A percentile compares a stretch with the other conserved stretches of the same genome.
Evolutionary conservation across 2,329 filamentous ascomycete species (phyloP).

Genomic region (Metarhizium guizhouense): DNA sequence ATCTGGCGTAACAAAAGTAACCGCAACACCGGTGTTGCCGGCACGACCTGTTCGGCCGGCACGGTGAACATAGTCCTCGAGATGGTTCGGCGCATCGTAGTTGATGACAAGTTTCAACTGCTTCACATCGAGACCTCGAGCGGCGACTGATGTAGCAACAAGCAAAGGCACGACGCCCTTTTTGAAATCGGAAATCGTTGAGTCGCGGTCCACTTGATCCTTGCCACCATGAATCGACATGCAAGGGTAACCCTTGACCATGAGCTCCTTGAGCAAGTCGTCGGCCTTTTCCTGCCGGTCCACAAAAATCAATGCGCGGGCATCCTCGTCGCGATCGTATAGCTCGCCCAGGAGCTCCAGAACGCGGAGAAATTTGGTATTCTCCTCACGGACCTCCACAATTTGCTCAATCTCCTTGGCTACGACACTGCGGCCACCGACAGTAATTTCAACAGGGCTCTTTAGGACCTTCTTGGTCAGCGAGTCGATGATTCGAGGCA

Average conservation of each 20-base stretch:
- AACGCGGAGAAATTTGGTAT: slow-evolving; percentile 73
- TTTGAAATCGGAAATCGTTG: slow-evolving; percentile 89
- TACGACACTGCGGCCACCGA: slow-evolving; percentile 79
- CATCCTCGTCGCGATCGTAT: slow-evolving; percentile 81
- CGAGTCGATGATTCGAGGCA: slow-evolving; percentile 86
- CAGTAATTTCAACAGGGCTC: slow-evolving; percentile 82
- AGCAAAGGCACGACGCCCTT: slow-evolving; percentile 81
- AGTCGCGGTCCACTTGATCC: slow-evolving; percentile 87
- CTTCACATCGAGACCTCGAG: slow-evolving; percentile 91
- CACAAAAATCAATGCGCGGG: slow-evolving; percentile 82
- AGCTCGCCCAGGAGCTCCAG: slow-evolving; percentile 81
- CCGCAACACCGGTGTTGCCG: slow-evolving; percentile 87
- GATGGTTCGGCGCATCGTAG: slow-evolving; percentile 85
- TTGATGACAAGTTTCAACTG: slow-evolving; percentile 94
- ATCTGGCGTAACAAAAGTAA: slow-evolving; percentile 86
- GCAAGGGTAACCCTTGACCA: slow-evolving; percentile 80
- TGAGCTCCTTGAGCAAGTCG: slow-evolving; percentile 65
- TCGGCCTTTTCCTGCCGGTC: slow-evolving; percentile 88
- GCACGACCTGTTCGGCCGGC: slow-evolving; percentile 90
- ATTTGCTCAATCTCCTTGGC: slow-evolving; percentile 90
- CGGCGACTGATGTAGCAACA: slow-evolving; percentile 91
- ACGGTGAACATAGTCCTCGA: slow-evolving; percentile 95
- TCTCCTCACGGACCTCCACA: slow-evolving; percentile 78
- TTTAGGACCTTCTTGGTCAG: slow-evolving; percentile 81
- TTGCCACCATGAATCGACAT: slow-evolving; percentile 93